Conservation (phyloP, 2,329 filamentous ascomycete genomes). For the Phialemoniopsis sp. region DNA sequence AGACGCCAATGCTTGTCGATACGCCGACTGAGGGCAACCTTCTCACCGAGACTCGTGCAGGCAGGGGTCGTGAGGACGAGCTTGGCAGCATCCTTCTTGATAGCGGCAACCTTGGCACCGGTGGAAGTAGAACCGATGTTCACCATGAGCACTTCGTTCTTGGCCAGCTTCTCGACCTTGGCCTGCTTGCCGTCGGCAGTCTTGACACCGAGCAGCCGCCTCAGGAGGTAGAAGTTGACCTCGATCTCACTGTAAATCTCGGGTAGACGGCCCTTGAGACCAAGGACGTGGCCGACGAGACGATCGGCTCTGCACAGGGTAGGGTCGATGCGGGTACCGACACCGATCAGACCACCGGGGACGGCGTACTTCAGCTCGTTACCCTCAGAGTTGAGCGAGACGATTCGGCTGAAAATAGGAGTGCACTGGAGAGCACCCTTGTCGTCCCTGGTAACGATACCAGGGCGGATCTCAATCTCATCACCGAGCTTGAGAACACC, state of each 20-base stretch:
- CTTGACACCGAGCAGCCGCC: conserved; percentile 91
- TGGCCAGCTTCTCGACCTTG: conserved; percentile 96
- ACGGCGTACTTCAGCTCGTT: conserved; percentile 99
- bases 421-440: conserved; percentile 93
- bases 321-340: conserved; percentile 94
- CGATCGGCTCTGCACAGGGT: conserved; percentile 98
- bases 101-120: conserved; percentile 93
- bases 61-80: conserved; percentile 88
- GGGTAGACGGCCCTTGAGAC: conserved; percentile 87
- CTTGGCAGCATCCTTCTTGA: conserved; percentile 97
- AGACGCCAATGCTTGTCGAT: conserved; percentile 99
- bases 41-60: conserved; percentile 96
- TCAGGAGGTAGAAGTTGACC: conserved; percentile 98
- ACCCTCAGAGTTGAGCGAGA: conserved; percentile 93
- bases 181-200: conserved; percentile 98
- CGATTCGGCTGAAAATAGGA: conserved; percentile 92
- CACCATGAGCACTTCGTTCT: conserved; percentile 99
- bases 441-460: conserved; percentile 94
- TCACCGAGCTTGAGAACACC: conserved; percentile 96
- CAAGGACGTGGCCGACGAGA: conserved; percentile 95
- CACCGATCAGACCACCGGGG: conserved; percentile 95
- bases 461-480: conserved; percentile 98
- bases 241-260: conserved; percentile 98
- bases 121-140: conserved; percentile 98
- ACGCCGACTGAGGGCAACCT: conserved; percentile 92